Base-by-base conservation (phyloP, 208 protist genomes). In the Wallacemonas sp. region DNA sequence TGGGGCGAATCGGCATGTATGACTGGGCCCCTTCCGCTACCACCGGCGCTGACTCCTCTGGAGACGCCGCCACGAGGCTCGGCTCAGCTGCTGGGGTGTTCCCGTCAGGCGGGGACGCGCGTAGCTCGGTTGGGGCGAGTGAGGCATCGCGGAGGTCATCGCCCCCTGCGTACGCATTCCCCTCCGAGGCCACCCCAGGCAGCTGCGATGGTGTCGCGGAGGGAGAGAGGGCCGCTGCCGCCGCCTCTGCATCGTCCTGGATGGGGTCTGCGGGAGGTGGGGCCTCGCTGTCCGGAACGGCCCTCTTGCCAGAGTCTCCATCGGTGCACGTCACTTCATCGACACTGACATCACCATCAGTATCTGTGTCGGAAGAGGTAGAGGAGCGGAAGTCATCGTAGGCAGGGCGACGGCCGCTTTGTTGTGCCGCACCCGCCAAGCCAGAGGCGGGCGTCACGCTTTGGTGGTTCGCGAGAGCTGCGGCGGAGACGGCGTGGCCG, bases 321-420 rank as follows among this genome's bases (percentile, higher is more conserved):
- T n/a, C n/a, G n/a, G n/a, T n/a, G n/a, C n/a, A n/a, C n/a, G n/a
- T n/a, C n/a, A n/a, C n/a, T n/a, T n/a, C n/a, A n/a, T n/a, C n/a
- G n/a, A n/a, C n/a, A n/a, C n/a, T n/a, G n/a, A n/a, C n/a, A n/a
- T 54, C 44, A 11, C 55, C 53, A 19, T 42, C 28, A 9, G 53
- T 31, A 21, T 58, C 51, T 3, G 31, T 31, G 14, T 58, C 51
- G 6, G 51, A 58, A 26, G 51, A 58, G 11, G 51, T 58, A 17
- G 51, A 58, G 24, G 51, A 58, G 30, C 51, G 51, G 27, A 58
- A 58, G 14, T 58, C 51, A 21, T 58, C 51, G 51, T 58, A 58
- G 49, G 34, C 46, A 34, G 27, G 61, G 38, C 26, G 45, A 34
- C 22, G 58, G 26, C 5, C 30, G 28, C 4, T 11, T 26, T 11